Conservation (phyloP, 306 rosid species). For the Vigna nakashimae region DNA sequence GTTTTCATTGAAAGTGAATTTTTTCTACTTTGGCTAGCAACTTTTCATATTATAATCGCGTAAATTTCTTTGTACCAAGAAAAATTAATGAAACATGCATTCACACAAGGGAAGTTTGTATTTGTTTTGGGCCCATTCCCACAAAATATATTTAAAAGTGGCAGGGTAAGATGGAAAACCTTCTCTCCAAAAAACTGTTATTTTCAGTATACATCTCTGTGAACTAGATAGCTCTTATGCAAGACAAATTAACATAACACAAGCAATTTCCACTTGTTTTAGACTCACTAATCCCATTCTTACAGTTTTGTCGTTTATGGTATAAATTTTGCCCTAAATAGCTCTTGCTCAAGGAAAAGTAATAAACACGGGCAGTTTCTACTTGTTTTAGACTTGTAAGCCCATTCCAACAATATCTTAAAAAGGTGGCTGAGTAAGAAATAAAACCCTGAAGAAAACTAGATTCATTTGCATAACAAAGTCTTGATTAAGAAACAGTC, state of each 20-base stretch:
- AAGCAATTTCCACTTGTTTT: neutral
- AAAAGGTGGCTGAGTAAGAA: neutral
- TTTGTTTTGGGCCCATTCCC: constrained; percentile 1
- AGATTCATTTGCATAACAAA: neutral
- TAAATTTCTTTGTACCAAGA: neutral
- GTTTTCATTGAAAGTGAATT: neutral
- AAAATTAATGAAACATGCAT: neutral
- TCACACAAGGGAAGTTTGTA: neutral
- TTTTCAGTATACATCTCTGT: too few relatives aligned
- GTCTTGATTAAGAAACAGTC: neutral
- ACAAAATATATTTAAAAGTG: neutral
- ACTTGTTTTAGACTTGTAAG: neutral
- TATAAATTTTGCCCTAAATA: neutral
- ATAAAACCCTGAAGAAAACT: neutral
- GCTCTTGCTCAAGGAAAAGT: neutral
- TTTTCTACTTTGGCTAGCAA: neutral
- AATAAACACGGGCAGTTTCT: neutral
- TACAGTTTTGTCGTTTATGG: too few relatives aligned
- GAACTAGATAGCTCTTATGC: too few relatives aligned
- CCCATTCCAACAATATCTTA: neutral
- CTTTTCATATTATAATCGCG: too few relatives aligned
- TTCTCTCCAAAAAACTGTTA: too few relatives aligned
- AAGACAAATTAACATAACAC: neutral
- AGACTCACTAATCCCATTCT: too few relatives aligned
- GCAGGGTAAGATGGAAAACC: neutral